Evolutionary conservation across 345 rosid genomes (phyloP).

Genomic region (Lumnitzera racemosa): DNA sequence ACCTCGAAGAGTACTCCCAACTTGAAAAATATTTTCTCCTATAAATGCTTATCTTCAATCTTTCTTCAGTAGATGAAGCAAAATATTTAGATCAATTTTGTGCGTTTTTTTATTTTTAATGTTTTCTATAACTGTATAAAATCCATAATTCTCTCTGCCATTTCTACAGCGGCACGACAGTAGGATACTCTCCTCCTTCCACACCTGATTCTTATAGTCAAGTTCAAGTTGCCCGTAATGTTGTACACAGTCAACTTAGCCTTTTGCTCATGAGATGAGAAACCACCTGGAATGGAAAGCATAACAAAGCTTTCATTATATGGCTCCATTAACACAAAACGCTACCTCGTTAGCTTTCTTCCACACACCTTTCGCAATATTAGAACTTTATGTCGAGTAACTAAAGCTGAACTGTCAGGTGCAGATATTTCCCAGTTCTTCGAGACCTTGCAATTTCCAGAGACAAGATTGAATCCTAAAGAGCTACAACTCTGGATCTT

Average conservation of each 20-base stretch:
- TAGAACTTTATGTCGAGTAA: constrained; percentile 7
- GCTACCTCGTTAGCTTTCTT: neutral
- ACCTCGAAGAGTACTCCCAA: neutral
- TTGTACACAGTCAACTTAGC: neutral
- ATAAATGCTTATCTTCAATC: too few relatives aligned
- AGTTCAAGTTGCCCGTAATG: constrained; percentile 6
- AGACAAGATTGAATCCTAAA: constrained; percentile 2
- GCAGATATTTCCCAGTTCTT: constrained; percentile 2
- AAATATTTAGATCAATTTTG: too few relatives aligned
- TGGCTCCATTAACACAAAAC: constrained; percentile 6
- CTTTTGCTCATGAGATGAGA: neutral
- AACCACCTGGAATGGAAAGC: neutral
- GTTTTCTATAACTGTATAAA: too few relatives aligned
- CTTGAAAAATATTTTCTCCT: neutral
- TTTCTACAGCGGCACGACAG: constrained; percentile 1
- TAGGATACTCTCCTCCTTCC: constrained; percentile 1
- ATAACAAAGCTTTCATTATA: constrained; percentile 6
- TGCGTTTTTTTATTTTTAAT: too few relatives aligned
- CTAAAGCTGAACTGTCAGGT: neutral
- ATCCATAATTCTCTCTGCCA: neutral
- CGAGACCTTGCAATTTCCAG: constrained; percentile 4
- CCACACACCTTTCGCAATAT: constrained; percentile 5
- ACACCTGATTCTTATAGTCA: constrained; percentile 5
- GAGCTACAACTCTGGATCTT: neutral
- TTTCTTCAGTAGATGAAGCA: too few relatives aligned